Evolutionary conservation across 83 land plant species (phyloP), one percentile per base, ranked within the genome.

Genomic region (Picea abies): DNA sequence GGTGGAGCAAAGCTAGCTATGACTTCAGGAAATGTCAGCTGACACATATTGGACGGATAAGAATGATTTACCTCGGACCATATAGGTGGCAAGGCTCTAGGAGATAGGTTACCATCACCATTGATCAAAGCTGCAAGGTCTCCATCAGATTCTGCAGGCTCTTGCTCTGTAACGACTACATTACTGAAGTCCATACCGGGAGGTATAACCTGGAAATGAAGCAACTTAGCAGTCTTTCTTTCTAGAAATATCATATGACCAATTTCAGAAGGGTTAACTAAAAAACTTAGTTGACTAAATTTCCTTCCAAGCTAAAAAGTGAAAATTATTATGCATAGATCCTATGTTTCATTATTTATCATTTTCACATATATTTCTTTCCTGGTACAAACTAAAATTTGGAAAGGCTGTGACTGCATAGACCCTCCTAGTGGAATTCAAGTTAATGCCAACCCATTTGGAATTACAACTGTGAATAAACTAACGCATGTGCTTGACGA

Each of bases 151-250:
- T 95, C 98, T 70, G 67, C 63, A 17, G 78, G 52, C 32, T 92
- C 91, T 61, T 83, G 88, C 25, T 78, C 80, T 82, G 80, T 83
- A 19, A 85, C 84, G 23, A 91, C 82, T 17, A 95, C 99, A 88
- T 82, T 96, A 85, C 97, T 96, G 83, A 96, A 96, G 84, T 96
- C 99, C 97, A 96, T 96, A 25, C 99, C 99, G 64, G 99, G 99
- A 25, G 99, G 93, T 85, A 96, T 94, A 56, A 96, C 98, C 98
- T 96, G 90, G 1, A 85, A 75, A 35, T 69, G 7, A 32, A 61
- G 9, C 26, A 71, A 60, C 60, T 77, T 14, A 69, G 41, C 35
- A 56, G 44, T 44, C 25, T 71, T 32, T 39, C 16, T 78, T 78
- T 25, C 7, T 58, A 58, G 20, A 79, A 47, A 35, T 16, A 49